phyloP scores from a whole-genome alignment of 1,139 yeast genomes.

The Scheffersomyces quercinus region DNA sequence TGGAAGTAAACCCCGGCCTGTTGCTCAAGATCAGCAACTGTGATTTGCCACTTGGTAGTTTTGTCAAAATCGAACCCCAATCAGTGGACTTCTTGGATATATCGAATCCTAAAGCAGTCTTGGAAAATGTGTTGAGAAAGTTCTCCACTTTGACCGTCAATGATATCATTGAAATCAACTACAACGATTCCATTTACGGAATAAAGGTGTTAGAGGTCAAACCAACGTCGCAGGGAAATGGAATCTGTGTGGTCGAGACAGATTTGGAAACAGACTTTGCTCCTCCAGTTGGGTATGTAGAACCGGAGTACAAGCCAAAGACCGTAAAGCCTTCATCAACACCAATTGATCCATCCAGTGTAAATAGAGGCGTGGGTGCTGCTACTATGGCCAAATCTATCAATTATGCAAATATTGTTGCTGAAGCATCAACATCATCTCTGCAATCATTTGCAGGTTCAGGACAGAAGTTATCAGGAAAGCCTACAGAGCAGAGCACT shows the following conservation, averaged over 20 bases:
- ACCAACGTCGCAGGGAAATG: slow-evolving; percentile 64
- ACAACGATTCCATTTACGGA: slow-evolving; percentile 76
- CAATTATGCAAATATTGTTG: slow-evolving; percentile 62
- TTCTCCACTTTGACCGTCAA: slow-evolving; percentile 85
- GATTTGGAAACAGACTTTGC: slow-evolving; percentile 98
- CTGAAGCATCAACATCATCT: slow-evolving; percentile 28
- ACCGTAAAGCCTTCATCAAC: slow-evolving; percentile 23
- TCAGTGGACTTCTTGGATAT: slow-evolving; percentile 90
- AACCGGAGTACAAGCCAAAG: slow-evolving; percentile 63
- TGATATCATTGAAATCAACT: slow-evolving; percentile 86
- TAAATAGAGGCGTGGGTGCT: slow-evolving; percentile 47
- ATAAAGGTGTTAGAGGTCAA: slow-evolving; percentile 86
- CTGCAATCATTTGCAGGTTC: slow-evolving; percentile 48
- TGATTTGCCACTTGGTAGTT: slow-evolving; percentile 81
- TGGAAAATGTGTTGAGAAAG: slow-evolving; percentile 87
- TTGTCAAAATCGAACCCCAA: slow-evolving; percentile 95
- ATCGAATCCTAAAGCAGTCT: slow-evolving; percentile 92
- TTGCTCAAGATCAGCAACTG: slow-evolving; percentile 72
- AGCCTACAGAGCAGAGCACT: slow-evolving; percentile 26
- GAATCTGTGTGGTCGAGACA: slow-evolving; percentile 94
- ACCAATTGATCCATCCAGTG: slow-evolving; percentile 37
- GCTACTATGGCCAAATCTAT: slow-evolving; percentile 83
- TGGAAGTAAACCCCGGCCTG: slow-evolving; percentile 74
- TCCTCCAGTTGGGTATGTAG: slow-evolving; percentile 98
- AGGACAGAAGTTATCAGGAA: slow-evolving; percentile 77